A percentile compares a stretch with the other conserved stretches of the same genome.
phyloP scores from a whole-genome alignment of 768 basidiomycete genomes.

The Rhodocollybia butyracea region DNA sequence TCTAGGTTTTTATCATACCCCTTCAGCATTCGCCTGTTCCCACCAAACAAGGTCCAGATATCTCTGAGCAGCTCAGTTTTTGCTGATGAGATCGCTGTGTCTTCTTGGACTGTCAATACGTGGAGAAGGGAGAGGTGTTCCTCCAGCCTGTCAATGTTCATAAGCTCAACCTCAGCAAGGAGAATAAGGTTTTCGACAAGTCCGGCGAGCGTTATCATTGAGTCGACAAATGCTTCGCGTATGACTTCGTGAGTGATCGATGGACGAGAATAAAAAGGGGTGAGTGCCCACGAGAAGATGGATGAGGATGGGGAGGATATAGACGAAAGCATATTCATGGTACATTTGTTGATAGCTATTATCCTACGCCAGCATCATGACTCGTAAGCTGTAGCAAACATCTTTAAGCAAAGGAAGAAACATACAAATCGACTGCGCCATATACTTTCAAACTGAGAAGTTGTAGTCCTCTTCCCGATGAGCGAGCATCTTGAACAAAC shows the following conservation, averaged over 20 bases:
- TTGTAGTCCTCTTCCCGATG: constrained; percentile 37
- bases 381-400: neutral
- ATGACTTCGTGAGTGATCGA: constrained; percentile 33
- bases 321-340: constrained; percentile 40
- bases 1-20: constrained; percentile 28
- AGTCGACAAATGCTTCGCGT: constrained; percentile 30
- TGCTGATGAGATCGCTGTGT: constrained; percentile 23
- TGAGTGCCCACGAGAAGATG: constrained; percentile 19
- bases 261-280: constrained; percentile 14
- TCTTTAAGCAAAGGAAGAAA: neutral
- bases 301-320: constrained; percentile 25
- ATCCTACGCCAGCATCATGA: no score
- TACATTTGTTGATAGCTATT: constrained; percentile 47
- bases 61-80: constrained; percentile 36
- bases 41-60: constrained; percentile 46
- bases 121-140: constrained; percentile 35
- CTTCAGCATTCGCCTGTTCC: constrained; percentile 32
- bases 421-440: constrained; percentile 48
- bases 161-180: constrained; percentile 36
- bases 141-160: constrained; percentile 41
- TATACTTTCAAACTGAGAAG: constrained; percentile 39
- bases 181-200: constrained; percentile 36
- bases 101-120: constrained; percentile 38
- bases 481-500: constrained; percentile 41
- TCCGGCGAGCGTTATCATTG: constrained; percentile 38